Conservation (phyloP, 495 filamentous ascomycete genomes). For the Parachaetomium inaequale region DNA sequence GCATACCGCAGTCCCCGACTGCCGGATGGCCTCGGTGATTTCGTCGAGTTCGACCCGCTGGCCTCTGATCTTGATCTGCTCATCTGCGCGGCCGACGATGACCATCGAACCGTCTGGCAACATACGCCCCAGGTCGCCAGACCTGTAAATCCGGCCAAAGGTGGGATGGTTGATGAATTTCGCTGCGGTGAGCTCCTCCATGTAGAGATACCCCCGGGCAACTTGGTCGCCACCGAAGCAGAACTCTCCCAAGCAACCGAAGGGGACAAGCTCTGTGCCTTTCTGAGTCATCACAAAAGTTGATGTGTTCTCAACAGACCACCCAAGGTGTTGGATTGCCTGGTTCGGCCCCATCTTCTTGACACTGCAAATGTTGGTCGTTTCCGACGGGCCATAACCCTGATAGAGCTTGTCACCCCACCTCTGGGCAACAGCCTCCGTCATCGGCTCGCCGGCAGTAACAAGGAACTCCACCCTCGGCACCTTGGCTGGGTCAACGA, state of each 20-base stretch:
- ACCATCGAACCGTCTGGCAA: slow-evolving; percentile 65
- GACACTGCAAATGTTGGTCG: slow-evolving; percentile 71
- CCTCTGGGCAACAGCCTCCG: slow-evolving; percentile 55
- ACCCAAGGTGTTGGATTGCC: slow-evolving; percentile 56
- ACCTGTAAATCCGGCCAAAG: slow-evolving; percentile 66
- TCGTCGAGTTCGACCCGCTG: slow-evolving; percentile 77
- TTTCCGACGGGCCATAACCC: slow-evolving; percentile 71
- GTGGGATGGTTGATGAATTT: slow-evolving; percentile 63
- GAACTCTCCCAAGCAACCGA: slow-evolving; percentile 72
- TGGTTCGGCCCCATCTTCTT: slow-evolving; percentile 50
- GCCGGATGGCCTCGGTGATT: slow-evolving; percentile 58
- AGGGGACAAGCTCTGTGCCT: slow-evolving; percentile 48
- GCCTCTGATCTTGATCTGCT: slow-evolving; percentile 79
- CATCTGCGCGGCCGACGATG: slow-evolving; percentile 70
- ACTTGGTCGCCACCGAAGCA: slow-evolving; percentile 81
- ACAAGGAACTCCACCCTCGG: slow-evolving; percentile 64
- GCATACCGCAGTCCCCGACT: slow-evolving; percentile 48
- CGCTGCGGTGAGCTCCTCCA: slow-evolving; percentile 48
- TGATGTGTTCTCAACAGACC: slow-evolving; percentile 65
- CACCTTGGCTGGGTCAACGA: slow-evolving; percentile 58
- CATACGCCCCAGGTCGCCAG: slow-evolving; percentile 68
- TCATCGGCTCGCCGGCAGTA: slow-evolving; percentile 68
- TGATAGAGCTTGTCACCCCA: slow-evolving; percentile 69
- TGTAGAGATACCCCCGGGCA: slow-evolving; percentile 65
- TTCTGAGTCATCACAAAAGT: slow-evolving; percentile 56